These are phyloP conservation scores for Rhododendron griersonianum DNA, from an alignment of 148 eudicot genomes.

Conservation along the genomic window DNA sequence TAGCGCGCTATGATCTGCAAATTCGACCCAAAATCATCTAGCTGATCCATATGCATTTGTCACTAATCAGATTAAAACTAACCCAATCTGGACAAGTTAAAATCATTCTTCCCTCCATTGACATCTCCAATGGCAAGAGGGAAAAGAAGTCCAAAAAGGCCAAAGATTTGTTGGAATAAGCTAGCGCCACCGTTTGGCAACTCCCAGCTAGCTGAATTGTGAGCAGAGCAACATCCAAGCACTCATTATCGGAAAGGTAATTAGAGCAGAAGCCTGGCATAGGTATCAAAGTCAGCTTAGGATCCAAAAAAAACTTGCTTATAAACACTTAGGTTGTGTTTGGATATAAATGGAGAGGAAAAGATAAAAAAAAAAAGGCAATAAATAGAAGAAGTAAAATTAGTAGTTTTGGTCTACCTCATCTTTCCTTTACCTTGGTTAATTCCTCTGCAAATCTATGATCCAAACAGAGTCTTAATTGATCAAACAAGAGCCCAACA, in stretches of 20 bases:
- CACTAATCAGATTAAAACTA: not conserved
- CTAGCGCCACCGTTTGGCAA: not conserved
- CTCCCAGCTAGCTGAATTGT: conserved; percentile 26
- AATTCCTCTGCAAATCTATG: not conserved
- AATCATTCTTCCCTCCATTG: not conserved
- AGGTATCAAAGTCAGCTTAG: conserved; percentile 12
- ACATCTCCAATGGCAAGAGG: not conserved
- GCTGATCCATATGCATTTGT: not conserved
- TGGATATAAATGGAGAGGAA: not conserved
- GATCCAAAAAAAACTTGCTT: not conserved
- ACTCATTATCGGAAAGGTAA: conserved; percentile 52
- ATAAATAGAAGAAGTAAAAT: not conserved
- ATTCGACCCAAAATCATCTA: not conserved
- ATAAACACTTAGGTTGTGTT: not conserved
- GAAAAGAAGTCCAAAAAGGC: not conserved
- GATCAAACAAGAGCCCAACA: not conserved
- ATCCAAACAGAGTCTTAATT: not conserved
- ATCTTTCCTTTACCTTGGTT: not conserved
- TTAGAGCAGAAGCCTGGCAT: conserved; percentile 59
- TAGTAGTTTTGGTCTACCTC: not conserved
- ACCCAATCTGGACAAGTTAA: not conserved
- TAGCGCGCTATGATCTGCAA: not conserved
- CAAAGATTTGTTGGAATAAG: not conserved
- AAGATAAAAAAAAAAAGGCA: not conserved
- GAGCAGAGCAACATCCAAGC: conserved; percentile 52